These are phyloP conservation scores for Kwoniella dendrophila DNA, from an alignment of 768 basidiomycete species.

Conservation along the genomic window DNA sequence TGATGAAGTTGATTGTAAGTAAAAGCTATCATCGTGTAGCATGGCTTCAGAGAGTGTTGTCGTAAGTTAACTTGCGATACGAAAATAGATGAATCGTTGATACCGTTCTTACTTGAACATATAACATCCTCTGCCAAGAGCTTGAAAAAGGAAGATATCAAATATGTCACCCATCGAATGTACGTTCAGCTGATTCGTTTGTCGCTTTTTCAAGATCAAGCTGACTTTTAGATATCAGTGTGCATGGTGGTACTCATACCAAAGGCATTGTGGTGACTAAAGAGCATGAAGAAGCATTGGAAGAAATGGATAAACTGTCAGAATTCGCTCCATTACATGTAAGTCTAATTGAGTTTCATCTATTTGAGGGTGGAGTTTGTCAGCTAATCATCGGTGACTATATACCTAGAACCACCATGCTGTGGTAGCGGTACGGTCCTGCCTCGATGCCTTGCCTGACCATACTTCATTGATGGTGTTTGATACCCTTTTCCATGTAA, in stretches of 20 bases:
- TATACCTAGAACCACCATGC: slow-evolving; percentile 58
- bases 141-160: slow-evolving; percentile 54
- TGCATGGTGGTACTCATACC: slow-evolving; percentile 82
- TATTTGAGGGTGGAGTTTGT: too few species aligned
- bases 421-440: slow-evolving; percentile 59
- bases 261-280: slow-evolving; percentile 70
- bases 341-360: too few species aligned
- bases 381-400: slow-evolving; percentile 31
- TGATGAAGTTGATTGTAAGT: slow-evolving; percentile 50
- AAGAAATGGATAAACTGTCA: slow-evolving; percentile 67
- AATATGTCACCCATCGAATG: slow-evolving; percentile 56
- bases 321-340: slow-evolving; percentile 74
- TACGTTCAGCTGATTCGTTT: slow-evolving; percentile 22
- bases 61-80: background rate
- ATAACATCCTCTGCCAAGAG: slow-evolving; percentile 29
- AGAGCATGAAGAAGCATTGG: slow-evolving; percentile 71
- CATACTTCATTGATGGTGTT: slow-evolving; percentile 80
- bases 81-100: slow-evolving; percentile 41
- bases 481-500: slow-evolving; percentile 66
- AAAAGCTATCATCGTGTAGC: background rate
- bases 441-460: slow-evolving; percentile 66
- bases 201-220: slow-evolving; percentile 58
- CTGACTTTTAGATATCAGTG: slow-evolving; percentile 59
- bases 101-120: slow-evolving; percentile 46
- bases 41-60: background rate